Percentiles rank a stretch among this genome's conserved stretches.
These are phyloP conservation scores for Zymoseptoria ardabiliae DNA, from an alignment of 2,329 filamentous ascomycete species.

Conservation along the genomic window DNA sequence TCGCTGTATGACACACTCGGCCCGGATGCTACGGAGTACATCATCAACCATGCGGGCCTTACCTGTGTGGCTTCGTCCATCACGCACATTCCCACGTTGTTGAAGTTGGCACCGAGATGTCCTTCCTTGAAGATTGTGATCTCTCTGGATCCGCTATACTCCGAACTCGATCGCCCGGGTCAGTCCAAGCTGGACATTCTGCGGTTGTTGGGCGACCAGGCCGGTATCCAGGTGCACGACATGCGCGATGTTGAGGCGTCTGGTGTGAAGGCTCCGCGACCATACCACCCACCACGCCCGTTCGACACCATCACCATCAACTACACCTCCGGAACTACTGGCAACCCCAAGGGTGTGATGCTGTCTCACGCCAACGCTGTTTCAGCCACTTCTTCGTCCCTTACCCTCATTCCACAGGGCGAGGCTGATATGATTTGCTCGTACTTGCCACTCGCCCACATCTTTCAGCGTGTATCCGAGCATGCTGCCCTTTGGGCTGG, in stretches of 20 bases:
- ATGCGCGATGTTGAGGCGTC: conserved; percentile 75
- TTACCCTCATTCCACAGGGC: conserved; percentile 47
- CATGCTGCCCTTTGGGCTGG: conserved; percentile 66
- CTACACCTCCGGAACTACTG: conserved; percentile 82
- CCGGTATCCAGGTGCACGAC: conserved; percentile 71
- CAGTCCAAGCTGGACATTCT: conserved; percentile 74
- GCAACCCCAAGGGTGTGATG: conserved; percentile 73
- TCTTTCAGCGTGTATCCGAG: conserved; percentile 81
- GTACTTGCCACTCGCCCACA: conserved; percentile 90
- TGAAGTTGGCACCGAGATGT: conserved; percentile 71
- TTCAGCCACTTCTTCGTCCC: conserved; percentile 57
- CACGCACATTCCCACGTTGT: conserved; percentile 69
- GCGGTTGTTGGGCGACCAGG: conserved; percentile 63
- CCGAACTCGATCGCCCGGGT: conserved; percentile 62
- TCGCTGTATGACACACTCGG: conserved; percentile 96
- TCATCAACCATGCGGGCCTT: conserved; percentile 82
- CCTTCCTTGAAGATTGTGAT: conserved; percentile 82
- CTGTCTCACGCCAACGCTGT: conserved; percentile 77
- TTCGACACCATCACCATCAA: conserved; percentile 83
- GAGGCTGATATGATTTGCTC: conserved; percentile 65
- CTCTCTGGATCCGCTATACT: conserved; percentile 73
- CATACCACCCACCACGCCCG: conserved; percentile 62
- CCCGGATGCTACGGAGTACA: conserved; percentile 85
- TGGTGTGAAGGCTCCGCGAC: conserved; percentile 61
- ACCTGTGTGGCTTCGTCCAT: conserved; percentile 70